Base-by-base conservation (phyloP, 1,284 basidiomycete genomes). In the Ustilago crameri region DNA sequence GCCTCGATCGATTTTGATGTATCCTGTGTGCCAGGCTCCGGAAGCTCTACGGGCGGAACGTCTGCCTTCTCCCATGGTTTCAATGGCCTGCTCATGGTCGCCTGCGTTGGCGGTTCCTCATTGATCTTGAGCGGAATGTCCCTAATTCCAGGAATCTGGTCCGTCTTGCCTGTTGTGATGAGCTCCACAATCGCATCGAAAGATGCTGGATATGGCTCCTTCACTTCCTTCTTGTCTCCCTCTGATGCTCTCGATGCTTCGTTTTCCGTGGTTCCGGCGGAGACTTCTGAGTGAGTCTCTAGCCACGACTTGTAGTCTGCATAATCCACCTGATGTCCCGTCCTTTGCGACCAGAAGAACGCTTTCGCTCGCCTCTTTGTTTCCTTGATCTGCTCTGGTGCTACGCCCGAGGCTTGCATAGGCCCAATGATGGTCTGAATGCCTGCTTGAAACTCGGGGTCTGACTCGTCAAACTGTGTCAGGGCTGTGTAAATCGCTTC, bases 61-160 rank as follows among this genome's bases (percentile, higher is more conserved):
- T 40, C 50, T 30, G 42, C 56, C 45, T 50, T 67, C 37, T 82
- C 79, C 80, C 80, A 82, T 14, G 80, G 80, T 61, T 82, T 80
- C 17, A 54, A 44, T 2, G 77, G 77, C 17, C 60, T 48, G 32
- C 47, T 53, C 61, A 81, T 60, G 5, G 56, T 69, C 5, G 79
- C 55, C 22, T 63, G 52, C 37, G 76, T 78, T 0, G 80, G 80
- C 18, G 45, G 35, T 17, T 59, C 55, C 20, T 78, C 62, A 58
- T 82, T 81, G 67, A 82, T 82, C 67, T 78, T 67, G 46, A 82
- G 68, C 1, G 81, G 80, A 9, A 82, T 82, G 20, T 81, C 76
- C 8, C 75, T 48, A 17, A 82, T 78, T 5, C 79, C 79, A 0
- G 79, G 72, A 22, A 83, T 81, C 59, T 77, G 63, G 49, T 82